phyloP scores from a whole-genome alignment of 768 basidiomycete species.

The Xerocomellus intermedius region DNA sequence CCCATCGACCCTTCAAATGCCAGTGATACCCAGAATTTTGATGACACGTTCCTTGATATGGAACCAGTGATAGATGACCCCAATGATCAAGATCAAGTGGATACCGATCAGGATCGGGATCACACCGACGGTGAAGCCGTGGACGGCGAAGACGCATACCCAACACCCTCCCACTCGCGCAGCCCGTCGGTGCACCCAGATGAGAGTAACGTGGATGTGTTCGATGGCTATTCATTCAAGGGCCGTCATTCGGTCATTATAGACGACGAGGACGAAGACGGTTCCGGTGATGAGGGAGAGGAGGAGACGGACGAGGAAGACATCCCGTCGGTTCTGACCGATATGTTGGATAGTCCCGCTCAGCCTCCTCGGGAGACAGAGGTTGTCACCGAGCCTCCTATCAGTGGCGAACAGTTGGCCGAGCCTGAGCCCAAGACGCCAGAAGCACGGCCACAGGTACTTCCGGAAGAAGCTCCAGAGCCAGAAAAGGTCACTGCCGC shows the following conservation, averaged over 20 bases:
- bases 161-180: conserved; percentile 79
- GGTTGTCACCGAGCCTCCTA: conserved; percentile 37
- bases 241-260: conserved; percentile 78
- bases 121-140: conserved; percentile 69
- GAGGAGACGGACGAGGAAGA: conserved; percentile 40
- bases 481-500: conserved; percentile 9
- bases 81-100: conserved; percentile 57
- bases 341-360: conserved; percentile 20
- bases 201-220: conserved; percentile 65
- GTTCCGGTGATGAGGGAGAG: conserved; percentile 34
- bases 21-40: conserved; percentile 96
- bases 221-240: conserved; percentile 94
- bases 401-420: conserved; percentile 30
- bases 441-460: conserved; percentile 52
- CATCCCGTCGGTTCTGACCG: conserved; percentile 23
- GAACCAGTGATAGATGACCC: conserved; percentile 84
- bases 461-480: conserved; percentile 29
- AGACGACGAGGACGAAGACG: conserved; percentile 61
- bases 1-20: conserved; percentile 90
- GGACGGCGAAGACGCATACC: conserved; percentile 72
- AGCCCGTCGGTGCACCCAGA: conserved; percentile 62
- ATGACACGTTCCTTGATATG: conserved; percentile 96
- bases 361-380: conserved; percentile 29
- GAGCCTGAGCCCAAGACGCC: conserved; percentile 76
- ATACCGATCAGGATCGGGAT: conserved; percentile 68